Evolutionary conservation across 1,139 yeast genomes (phyloP).

Genomic region (Zygosaccharomyces sapae): DNA sequence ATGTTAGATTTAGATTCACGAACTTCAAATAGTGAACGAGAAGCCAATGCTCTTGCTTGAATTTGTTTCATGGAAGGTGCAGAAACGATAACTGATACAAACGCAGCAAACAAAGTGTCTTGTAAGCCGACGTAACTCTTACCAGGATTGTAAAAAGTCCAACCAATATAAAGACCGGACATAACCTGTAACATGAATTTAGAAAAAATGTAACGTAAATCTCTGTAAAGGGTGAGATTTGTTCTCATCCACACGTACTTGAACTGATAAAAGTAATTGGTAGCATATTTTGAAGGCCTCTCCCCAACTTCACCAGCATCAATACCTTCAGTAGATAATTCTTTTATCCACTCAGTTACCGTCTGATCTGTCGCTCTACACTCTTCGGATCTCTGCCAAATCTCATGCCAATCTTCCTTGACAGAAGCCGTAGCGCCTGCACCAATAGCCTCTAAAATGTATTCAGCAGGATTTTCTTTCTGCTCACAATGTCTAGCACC

Average conservation of each 20-base stretch:
- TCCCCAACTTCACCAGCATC: conserved; percentile 11
- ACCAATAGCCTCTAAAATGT: conserved; percentile 56
- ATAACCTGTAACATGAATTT: conserved; percentile 41
- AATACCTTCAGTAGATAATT: conserved; percentile 14
- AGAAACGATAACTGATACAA: conserved; percentile 42
- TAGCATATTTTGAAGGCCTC: conserved; percentile 37
- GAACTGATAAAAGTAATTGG: conserved; percentile 41
- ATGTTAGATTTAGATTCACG: conserved; percentile 63
- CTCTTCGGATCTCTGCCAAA: conserved; percentile 45
- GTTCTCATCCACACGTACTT: conserved; percentile 38
- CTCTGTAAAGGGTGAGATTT: conserved; percentile 44
- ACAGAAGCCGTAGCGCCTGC: conserved; percentile 54
- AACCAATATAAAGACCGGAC: conserved; percentile 45
- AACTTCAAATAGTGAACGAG: conserved; percentile 56
- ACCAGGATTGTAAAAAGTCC: conserved; percentile 42
- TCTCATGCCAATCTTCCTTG: conserved; percentile 45
- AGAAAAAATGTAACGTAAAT: conserved; percentile 42
- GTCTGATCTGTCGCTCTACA: conserved; percentile 26
- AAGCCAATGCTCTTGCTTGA: conserved; percentile 46
- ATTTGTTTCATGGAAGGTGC: conserved; percentile 45
- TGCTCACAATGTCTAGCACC: conserved; percentile 52
- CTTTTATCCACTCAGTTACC: conserved; percentile 29
- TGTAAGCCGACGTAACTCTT: conserved; percentile 41
- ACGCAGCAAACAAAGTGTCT: conserved; percentile 48
- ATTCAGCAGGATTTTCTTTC: conserved; percentile 55